phyloP scores from a whole-genome alignment of 768 basidiomycete species.

The Exidia glandulosa region DNA sequence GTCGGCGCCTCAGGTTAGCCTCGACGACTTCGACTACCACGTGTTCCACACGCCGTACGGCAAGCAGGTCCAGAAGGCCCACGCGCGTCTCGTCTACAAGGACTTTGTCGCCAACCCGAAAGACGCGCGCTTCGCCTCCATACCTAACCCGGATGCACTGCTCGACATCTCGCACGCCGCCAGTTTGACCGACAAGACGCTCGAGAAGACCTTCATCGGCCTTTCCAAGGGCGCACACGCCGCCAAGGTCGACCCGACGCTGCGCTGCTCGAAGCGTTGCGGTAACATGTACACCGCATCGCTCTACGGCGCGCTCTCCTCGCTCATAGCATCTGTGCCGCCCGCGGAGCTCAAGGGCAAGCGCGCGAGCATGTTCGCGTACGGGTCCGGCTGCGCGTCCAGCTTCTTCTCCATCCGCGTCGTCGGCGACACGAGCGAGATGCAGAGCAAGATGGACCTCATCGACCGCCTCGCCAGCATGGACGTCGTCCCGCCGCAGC shows the following conservation, averaged over 20 bases:
- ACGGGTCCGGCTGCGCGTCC: constrained; percentile 90
- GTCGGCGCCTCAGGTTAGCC: constrained; percentile 45
- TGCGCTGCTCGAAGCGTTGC: constrained; percentile 80
- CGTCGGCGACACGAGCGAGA: constrained; percentile 78
- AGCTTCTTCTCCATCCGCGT: constrained; percentile 84
- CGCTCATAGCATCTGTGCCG: constrained; percentile 63
- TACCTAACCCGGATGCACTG: constrained; percentile 61
- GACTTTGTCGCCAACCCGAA: constrained; percentile 80
- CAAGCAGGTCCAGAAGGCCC: constrained; percentile 96
- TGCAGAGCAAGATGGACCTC: constrained; percentile 74
- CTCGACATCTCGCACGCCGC: constrained; percentile 55
- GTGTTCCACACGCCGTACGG: constrained; percentile 98
- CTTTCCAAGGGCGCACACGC: constrained; percentile 66
- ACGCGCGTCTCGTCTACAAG: constrained; percentile 82
- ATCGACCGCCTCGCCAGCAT: constrained; percentile 64
- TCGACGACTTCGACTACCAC: constrained; percentile 80
- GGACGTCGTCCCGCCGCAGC: constrained; percentile 86
- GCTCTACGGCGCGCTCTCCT: constrained; percentile 88
- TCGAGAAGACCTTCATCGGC: constrained; percentile 90
- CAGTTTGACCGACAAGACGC: constrained; percentile 83
- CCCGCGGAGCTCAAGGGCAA: constrained; percentile 65
- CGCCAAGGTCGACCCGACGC: constrained; percentile 64
- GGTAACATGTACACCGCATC: constrained; percentile 99
- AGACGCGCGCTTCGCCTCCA: constrained; percentile 53
- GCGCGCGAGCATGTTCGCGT: constrained; percentile 90